Base-by-base conservation (phyloP, 2,329 filamentous ascomycete species). In the Ceratocystis alfenasii region DNA sequence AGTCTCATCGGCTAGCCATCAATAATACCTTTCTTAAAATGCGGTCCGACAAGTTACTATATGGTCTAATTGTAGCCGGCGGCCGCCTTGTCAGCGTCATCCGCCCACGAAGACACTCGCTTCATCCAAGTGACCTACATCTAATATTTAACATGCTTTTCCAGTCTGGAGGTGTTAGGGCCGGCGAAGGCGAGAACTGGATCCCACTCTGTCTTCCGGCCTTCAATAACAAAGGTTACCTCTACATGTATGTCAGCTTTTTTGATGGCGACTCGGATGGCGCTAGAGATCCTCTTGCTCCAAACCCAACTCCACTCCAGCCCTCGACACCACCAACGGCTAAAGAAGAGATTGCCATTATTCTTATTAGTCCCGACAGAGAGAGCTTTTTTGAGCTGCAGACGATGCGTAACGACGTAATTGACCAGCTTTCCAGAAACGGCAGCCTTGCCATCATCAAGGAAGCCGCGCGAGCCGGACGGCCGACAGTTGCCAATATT, bases 121-220 rank as follows among this genome's bases (percentile, higher is more conserved):
- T 99, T 1, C 95, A 99, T 71, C 94, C 95, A 0, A 93, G 92
- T 69, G 94, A 99, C 73, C 80, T 99, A 28, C 93, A 96, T 72
- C 83, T 99, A 59, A 92, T 99, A 68, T 99, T 99, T 80, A 97
- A 97, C 73, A 99, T 99, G 95, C 84, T 99, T 1, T 99, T 99
- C 72, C 92, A 95, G 76, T 94, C 93, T 1, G 90, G 90, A 62
- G 88, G 90, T 55, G 88, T 99, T 73, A 93, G 94, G 73, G 88
- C 90, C 22, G 92, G 89, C 5, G 91, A 82, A 48, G 94, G 93
- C 36, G 94, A 99, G 75, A 96, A 93, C 71, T 99, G 94, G 94
- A 93, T 97, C 61, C 94, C 94, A 0, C 81, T 99, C 5, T 99
- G 94, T 72, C 81, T 99, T 2, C 95, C 94, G 0, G 93, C 92